A percentile compares a stretch with the other conserved stretches of the same genome.
Evolutionary conservation across 2,329 filamentous ascomycete genomes (phyloP).

Genomic region (Pseudohalonectria lignicola): DNA sequence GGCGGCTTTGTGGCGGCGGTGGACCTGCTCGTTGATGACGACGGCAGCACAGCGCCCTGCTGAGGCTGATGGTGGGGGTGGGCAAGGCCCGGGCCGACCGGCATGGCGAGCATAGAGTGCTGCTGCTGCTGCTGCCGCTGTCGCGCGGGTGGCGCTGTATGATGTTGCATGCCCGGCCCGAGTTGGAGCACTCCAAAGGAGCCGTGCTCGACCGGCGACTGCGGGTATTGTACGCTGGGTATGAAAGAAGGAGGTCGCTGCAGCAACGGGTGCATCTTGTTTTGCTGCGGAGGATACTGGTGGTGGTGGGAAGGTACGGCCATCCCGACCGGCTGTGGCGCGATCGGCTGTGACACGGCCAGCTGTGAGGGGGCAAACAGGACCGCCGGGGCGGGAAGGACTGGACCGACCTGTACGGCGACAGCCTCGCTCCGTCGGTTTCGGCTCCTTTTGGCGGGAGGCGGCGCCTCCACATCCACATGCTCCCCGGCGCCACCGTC

Average conservation of each 20-base stretch:
- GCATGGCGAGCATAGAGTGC: not conserved
- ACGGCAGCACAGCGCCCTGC: not conserved
- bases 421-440: constrained; percentile 4
- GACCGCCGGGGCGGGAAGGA: too few relatives aligned
- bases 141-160: not conserved
- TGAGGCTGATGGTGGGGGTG: constrained; percentile 7
- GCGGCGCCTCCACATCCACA: constrained; percentile 9
- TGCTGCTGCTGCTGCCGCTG: not conserved
- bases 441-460: constrained; percentile 15
- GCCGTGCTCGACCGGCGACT: constrained; percentile 1
- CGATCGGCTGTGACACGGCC: too few relatives aligned
- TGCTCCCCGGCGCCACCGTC: constrained; percentile 25
- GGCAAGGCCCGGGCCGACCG: constrained; percentile 5
- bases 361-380: too few relatives aligned
- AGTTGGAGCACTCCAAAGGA: constrained; percentile 2
- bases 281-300: not conserved
- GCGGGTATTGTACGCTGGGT: not conserved
- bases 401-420: too few relatives aligned
- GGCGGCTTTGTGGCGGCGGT: constrained; percentile 6
- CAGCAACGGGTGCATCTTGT: not conserved
- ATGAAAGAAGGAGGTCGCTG: not conserved
- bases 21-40: constrained; percentile 4
- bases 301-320: constrained; percentile 1
- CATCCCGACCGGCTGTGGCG: not conserved
- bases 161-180: not conserved